Percentiles rank a stretch among this genome's conserved stretches.
These are phyloP conservation scores for Solanum stenotomum DNA, from an alignment of 257 asterid genomes.

Conservation along the genomic window DNA sequence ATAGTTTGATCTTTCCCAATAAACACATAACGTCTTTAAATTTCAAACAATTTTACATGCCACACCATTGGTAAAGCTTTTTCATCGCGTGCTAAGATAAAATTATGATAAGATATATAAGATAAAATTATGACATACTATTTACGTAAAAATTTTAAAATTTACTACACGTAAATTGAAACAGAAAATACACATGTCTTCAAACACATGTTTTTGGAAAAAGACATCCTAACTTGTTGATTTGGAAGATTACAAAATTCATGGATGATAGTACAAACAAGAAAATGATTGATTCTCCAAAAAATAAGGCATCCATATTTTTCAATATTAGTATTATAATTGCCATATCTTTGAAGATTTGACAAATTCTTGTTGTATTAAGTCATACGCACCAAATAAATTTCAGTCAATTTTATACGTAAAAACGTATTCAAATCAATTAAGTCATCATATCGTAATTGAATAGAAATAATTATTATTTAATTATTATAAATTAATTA, in stretches of 20 bases:
- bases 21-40: background rate
- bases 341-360: background rate
- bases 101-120: too few relatives aligned
- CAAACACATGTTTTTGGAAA: background rate
- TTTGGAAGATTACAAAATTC: background rate
- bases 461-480: background rate
- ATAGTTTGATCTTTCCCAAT: background rate
- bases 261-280: background rate
- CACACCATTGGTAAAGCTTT: background rate
- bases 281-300: constrained; percentile 6
- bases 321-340: background rate
- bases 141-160: background rate
- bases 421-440: background rate
- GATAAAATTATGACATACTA: background rate
- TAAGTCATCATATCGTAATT: background rate
- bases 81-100: background rate
- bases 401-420: background rate
- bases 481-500: background rate
- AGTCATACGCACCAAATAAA: background rate
- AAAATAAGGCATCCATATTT: background rate
- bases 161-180: background rate
- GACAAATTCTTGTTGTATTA: background rate
- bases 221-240: background rate
- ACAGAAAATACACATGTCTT: background rate
- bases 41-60: background rate